phyloP scores from a whole-genome alignment of 73 alveolate genomes.

The Paramecium biaurelia region DNA sequence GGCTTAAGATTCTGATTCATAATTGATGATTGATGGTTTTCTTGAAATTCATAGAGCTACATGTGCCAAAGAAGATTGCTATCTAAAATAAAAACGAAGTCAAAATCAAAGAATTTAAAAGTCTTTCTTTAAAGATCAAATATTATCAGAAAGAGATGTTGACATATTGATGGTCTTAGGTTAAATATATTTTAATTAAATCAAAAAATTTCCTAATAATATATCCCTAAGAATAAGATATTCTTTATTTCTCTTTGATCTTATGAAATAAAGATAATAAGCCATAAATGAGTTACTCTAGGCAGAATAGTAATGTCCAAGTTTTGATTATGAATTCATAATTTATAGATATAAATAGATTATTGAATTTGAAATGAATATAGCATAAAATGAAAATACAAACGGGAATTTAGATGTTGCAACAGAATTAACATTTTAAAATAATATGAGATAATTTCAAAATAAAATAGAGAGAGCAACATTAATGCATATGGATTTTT shows the following conservation, averaged over 20 bases:
- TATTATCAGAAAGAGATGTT: slow-evolving; percentile 32
- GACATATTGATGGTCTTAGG: slow-evolving; percentile 9
- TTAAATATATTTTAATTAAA: slow-evolving; percentile 39
- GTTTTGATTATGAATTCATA: slow-evolving; percentile 45
- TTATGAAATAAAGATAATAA: slow-evolving; percentile 5
- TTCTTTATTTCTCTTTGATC: slow-evolving; percentile 40
- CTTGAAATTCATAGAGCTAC: slow-evolving; percentile 56
- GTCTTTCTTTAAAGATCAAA: slow-evolving; percentile 23
- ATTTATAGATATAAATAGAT: background rate
- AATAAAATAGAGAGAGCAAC: slow-evolving; percentile 55
- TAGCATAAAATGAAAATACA: background rate
- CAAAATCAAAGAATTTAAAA: slow-evolving; percentile 26
- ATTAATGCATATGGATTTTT: slow-evolving; percentile 59
- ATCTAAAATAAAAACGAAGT: slow-evolving; percentile 4
- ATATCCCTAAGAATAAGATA: slow-evolving; percentile 20
- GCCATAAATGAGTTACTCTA: slow-evolving; percentile 40
- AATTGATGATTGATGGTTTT: slow-evolving; percentile 44
- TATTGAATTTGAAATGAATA: background rate
- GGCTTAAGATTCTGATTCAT: background rate
- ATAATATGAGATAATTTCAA: slow-evolving; percentile 26
- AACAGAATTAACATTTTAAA: slow-evolving; percentile 47
- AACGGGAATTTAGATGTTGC: slow-evolving; percentile 36
- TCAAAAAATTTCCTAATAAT: slow-evolving; percentile 48
- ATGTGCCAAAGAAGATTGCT: slow-evolving; percentile 55
- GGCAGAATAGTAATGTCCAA: slow-evolving; percentile 31